Percentiles rank a stretch among this genome's conserved stretches.
phyloP scores from a whole-genome alignment of 371 early-diverging fungal species.

The Mucor mucedo region DNA sequence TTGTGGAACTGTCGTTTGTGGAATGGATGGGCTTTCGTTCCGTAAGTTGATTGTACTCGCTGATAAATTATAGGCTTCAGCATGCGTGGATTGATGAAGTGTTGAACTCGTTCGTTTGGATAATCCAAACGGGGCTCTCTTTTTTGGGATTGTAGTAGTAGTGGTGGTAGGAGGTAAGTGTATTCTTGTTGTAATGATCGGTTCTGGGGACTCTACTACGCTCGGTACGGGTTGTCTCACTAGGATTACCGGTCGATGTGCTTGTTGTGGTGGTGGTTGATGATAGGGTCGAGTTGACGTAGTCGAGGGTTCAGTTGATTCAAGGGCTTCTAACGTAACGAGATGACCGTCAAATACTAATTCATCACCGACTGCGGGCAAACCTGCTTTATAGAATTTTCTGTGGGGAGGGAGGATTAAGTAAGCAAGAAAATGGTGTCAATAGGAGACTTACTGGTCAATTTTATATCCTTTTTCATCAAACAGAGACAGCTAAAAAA shows the following conservation, averaged over 20 bases:
- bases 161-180: too few species aligned
- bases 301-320: neutral
- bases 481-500: slow-evolving; percentile 39
- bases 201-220: too few species aligned
- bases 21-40: neutral
- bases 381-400: slow-evolving; percentile 48
- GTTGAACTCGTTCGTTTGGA: slow-evolving; percentile 28
- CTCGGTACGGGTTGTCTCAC: too few species aligned
- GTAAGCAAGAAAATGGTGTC: neutral
- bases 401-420: slow-evolving; percentile 20
- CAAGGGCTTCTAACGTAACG: slow-evolving; percentile 54
- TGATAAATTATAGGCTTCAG: too few species aligned
- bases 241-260: too few species aligned
- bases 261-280: neutral
- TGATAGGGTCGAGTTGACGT: neutral
- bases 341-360: slow-evolving; percentile 67
- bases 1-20: neutral
- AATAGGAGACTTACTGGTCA: slow-evolving; percentile 36
- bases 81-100: slow-evolving; percentile 8
- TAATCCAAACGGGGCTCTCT: slow-evolving; percentile 36
- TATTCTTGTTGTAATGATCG: too few species aligned
- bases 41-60: too few species aligned
- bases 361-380: slow-evolving; percentile 58
- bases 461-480: slow-evolving; percentile 58
- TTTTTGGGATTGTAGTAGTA: neutral